Evolutionary conservation across 2,329 filamentous ascomycete species (phyloP).

Genomic region (Tolypocladium tundrense): DNA sequence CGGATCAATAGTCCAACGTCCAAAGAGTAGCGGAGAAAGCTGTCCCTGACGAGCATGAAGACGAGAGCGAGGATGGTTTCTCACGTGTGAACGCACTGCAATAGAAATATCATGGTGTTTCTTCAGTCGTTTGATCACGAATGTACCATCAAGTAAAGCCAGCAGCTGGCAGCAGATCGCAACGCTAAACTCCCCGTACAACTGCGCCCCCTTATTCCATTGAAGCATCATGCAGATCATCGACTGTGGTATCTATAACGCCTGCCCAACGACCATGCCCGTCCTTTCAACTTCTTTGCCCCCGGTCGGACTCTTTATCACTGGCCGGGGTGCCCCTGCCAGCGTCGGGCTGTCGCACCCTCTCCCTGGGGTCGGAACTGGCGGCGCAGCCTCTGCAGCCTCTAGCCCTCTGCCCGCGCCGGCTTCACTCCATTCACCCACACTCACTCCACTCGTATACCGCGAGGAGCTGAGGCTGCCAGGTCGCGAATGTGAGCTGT

Average conservation of each 20-base stretch:
- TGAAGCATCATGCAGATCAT: background rate
- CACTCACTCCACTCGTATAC: conserved; percentile 40
- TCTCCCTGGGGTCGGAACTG: conserved; percentile 3
- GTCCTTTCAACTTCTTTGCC: background rate
- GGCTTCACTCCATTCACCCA: conserved; percentile 28
- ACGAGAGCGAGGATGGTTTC: background rate
- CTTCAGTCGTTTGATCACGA: background rate
- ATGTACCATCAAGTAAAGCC: background rate
- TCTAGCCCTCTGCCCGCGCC: background rate
- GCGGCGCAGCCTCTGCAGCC: background rate
- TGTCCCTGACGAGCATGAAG: background rate
- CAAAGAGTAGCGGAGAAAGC: background rate
- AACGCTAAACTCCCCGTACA: background rate
- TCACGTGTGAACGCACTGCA: background rate
- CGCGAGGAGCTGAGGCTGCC: conserved; percentile 26
- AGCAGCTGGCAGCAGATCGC: background rate
- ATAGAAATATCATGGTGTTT: background rate
- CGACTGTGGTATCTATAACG: background rate
- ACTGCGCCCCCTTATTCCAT: background rate
- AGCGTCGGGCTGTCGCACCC: conserved; percentile 15
- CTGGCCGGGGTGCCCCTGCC: background rate
- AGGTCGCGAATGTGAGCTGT: conserved; percentile 36
- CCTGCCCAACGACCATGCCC: background rate
- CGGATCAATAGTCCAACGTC: background rate
- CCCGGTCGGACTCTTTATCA: background rate